Evolutionary conservation across 108 stramenopile species (phyloP), one percentile per base, ranked within the genome.

Genomic region (Epithemia pelagica): DNA sequence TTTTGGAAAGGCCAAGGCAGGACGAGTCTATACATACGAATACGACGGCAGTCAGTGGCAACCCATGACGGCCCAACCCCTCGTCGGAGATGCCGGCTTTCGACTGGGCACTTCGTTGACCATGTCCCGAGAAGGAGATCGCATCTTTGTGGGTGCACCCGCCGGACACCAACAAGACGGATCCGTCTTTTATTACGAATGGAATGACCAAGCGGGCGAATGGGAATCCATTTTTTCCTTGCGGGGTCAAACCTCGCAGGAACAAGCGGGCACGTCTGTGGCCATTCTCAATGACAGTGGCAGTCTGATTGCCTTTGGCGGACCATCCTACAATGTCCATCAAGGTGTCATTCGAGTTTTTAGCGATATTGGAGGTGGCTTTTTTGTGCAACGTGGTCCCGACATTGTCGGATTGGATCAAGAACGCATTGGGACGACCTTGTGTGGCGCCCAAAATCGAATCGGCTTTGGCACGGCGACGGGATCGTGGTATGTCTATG

Each of bases 91-190:
- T 46, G 37, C 22, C 21, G 56, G 56, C 7, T 7, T 7, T 8
- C 5, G 7, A 8, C 56, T 80, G 78, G 59, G 83, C 79, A 26
- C 55, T 26, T 51, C 65, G 72, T 28, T 84, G 52, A 62, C 62
- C 22, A 55, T 84, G 28, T 72, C 76, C 24, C 57, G 33, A 7
- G 71, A 84, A 31, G 83, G 83, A 3, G 61, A 1, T 18, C 57
- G 71, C 19, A 10, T 84, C 28, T 77, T 68, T 20, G 68, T 76
- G 10, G 79, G 74, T 19, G 77, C 65, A 10, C 65, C 65, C 7
- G 21, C 37, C 25, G 37, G 15, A 5, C 37, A 46, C 5, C 5
- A 58, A 7, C 7, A 21, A 5, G 8, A 27, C 26, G 56, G 56
- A 18, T 7, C 26, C 21, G 56, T 58, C 8, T 27, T 58, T 7